Evolutionary conservation across 805 yeast species (phyloP).

Genomic region (Kuraishia ogatae): DNA sequence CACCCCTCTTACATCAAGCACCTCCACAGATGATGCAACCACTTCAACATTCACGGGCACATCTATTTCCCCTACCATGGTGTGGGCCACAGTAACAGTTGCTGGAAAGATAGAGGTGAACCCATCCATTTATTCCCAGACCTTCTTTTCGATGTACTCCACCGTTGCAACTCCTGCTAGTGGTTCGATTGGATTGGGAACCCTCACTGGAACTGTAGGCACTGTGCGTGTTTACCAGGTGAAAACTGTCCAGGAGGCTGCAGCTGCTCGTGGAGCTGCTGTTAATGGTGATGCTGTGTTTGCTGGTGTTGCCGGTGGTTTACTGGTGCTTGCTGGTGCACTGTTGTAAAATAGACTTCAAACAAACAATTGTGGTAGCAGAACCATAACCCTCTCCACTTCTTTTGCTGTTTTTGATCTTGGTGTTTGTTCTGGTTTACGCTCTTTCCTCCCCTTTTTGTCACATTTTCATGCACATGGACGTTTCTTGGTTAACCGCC

Average conservation of each 20-base stretch:
- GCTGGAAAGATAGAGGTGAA: conserved; percentile 33
- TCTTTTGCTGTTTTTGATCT: background rate
- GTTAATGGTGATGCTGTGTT: background rate
- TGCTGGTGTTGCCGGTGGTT: background rate
- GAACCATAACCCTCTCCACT: background rate
- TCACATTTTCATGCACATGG: no score
- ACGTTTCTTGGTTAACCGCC: no score
- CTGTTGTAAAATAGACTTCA: background rate
- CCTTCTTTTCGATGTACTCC: conserved; percentile 33
- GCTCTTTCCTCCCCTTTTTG: no score
- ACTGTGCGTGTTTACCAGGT: conserved; percentile 32
- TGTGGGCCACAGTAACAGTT: conserved; percentile 43
- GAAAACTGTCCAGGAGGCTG: conserved; percentile 24
- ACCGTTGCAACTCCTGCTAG: conserved; percentile 36
- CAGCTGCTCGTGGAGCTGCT: background rate
- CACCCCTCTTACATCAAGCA: conserved; percentile 4
- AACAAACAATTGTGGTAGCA: no score
- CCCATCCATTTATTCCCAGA: conserved; percentile 42
- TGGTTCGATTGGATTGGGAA: conserved; percentile 76
- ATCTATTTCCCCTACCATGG: conserved; percentile 19
- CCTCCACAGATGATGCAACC: conserved; percentile 6
- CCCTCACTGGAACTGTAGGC: conserved; percentile 63
- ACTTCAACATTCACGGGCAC: conserved; percentile 18
- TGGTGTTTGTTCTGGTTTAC: no score
- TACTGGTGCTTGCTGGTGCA: conserved; percentile 1